Base-by-base conservation (phyloP, 2,329 filamentous ascomycete genomes). In the Fusarium sarcochroum region DNA sequence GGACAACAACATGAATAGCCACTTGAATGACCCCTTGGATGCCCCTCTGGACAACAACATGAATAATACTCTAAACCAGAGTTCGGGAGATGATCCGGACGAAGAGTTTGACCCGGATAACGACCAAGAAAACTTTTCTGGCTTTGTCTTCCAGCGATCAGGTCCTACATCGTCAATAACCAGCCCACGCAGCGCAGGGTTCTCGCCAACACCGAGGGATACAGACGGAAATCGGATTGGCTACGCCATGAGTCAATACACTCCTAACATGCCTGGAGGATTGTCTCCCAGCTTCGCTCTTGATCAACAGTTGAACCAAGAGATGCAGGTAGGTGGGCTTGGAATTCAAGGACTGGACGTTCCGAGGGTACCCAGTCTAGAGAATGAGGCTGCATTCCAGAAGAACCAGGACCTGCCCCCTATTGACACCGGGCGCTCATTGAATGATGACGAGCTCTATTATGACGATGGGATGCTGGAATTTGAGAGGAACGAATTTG, bases 391-490 rank as follows among this genome's bases (percentile, higher is more conserved):
- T 18, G 59, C 65, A 53, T 70, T 68, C 56, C 69, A 70, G 44
- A 68, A 73, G 11, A 70, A 64, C 48, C 69, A 65, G 53, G 68
- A 69, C 34, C 38, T 72, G 20, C 54, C 58, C 3, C 61, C 66
- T 17, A 41, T 63, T 17, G 49, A 54, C n/a, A 47, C 62, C 11
- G 48, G 64, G 3, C 58, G 55, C 23, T 38, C 54, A n/a, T 27
- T 56, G 5, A 68, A 58, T 5, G 84, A 87, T 34, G 89, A 91
- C 68, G 90, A 93, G 66, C 80, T 92, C 30, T 93, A 92, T 75
- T 93, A 90, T 73, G 89, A 91, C 66, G 89, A 89, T 73, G 90
- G 89, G 4, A 78, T 88, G 69, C 83, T 85, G 15, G 84, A 58
- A 78, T 87, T 73, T 54, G 80, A 82, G 37, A 75, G 75, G 40